Evolutionary conservation across 2,329 filamentous ascomycete species (phyloP), one percentile per base, ranked within the genome.

Genomic region (Pseudopyricularia cyperi): DNA sequence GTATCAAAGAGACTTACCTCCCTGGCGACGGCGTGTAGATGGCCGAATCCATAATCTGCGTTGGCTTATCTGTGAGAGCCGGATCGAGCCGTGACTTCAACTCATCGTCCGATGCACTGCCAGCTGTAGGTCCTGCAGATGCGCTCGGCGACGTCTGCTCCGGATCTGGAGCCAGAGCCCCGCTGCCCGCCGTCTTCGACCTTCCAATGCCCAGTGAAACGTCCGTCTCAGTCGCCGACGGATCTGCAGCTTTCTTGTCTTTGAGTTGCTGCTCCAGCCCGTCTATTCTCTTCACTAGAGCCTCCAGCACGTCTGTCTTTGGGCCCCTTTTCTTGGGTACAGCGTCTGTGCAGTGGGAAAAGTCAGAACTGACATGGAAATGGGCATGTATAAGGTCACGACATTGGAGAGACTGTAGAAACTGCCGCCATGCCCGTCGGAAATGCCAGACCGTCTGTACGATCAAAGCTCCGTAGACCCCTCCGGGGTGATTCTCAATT

Each of bases 291-390:
- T 91, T 94, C 54, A 94, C 63, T 8, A 94, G 71, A 1, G 89
- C 87, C 65, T 94, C 89, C 32, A 94, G 72, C 4, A 94, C 87
- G 64, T 95, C 89, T 28, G 88, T 94, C 68, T 95, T 95, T 3
- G 89, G 89, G 0, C 89, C 89, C 64, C 89, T 77, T 66, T 94
- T 94, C 69, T 94, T 94, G 0, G 89, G 89, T 17, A 93, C 80
- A 26, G 89, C 89, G 71, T 95, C 88, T 90, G 59, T 19, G 2
- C 19, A 24, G 14, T 14, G 14, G 17, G 39, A 44, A 11, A 7
- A 12, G 39, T 44, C 22, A 44, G 39, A 26, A 7, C 39, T 44
- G 37, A 11, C 39, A 26, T 44, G 8, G 22, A 5, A 14, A 44
- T 12, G 12, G 24, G 24, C 22, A 24, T 12, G 22, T n/a, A n/a